These are phyloP conservation scores for Camellia oleifera DNA, from an alignment of 179 eudicot species.

Conservation along the genomic window DNA sequence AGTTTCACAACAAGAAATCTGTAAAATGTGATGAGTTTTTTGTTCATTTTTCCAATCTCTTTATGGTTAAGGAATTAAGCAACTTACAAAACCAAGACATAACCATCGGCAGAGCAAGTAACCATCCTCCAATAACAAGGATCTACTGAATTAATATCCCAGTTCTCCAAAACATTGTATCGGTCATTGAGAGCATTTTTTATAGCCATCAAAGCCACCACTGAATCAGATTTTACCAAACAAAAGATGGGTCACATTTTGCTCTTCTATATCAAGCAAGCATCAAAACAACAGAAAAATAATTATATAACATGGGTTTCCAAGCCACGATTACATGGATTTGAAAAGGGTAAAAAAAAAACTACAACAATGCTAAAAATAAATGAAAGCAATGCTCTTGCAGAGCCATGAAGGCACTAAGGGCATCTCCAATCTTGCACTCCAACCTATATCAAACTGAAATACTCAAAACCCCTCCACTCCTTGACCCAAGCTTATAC, in stretches of 20 bases:
- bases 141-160: conserved; percentile 84
- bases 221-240: conserved; percentile 35
- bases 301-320: neutral
- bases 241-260: neutral
- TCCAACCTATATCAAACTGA: no score
- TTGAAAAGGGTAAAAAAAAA: no score
- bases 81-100: conserved; percentile 75
- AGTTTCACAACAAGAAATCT: neutral
- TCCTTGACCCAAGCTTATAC: no score
- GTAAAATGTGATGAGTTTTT: neutral
- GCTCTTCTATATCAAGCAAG: neutral
- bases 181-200: conserved; percentile 65
- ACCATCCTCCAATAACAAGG: conserved; percentile 98
- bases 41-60: no score
- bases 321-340: no score
- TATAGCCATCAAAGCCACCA: conserved; percentile 69
- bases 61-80: neutral
- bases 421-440: no score
- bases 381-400: no score
- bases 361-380: no score
- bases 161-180: conserved; percentile 64
- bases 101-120: conserved; percentile 63
- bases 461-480: no score
- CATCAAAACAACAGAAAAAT: conserved; percentile 9
- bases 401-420: no score